Evolutionary conservation across 129 eudicot genomes (phyloP), one percentile per base, ranked within the genome.

Genomic region (Flaveria robusta): DNA sequence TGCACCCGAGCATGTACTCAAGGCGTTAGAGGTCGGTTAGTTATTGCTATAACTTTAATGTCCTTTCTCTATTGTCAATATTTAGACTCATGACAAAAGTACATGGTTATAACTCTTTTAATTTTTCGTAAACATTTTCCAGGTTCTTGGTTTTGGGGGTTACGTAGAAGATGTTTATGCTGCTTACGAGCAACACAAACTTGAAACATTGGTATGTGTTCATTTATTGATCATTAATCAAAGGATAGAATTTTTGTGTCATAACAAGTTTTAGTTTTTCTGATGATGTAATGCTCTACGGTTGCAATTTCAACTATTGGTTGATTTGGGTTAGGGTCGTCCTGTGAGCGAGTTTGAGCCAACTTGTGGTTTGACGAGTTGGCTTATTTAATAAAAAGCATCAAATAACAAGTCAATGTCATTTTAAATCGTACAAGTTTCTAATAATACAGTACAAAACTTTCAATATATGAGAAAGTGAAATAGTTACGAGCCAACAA

Each of bases 161-260:
- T 92, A 92, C 85, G 86, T 87, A 71, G 92, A 85, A 82, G 98
- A 93, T 10, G 98, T 93, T 60, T 90, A 85, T 81, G 84, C 96
- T 77, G 96, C 98, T 51, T 93, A 90, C n/a, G 96, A 90, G 80
- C 97, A 93, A 69, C 98, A 93, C 90, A 90, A 87, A 81, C 83
- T 77, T 10, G 98, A 93, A 85, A 87, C 96, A 3, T 37, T 85
- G 89, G 98, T 90, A 82, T 79, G 39, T 50, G 10, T 67, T 79
- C 4, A 52, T 81, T 49, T 19, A 7, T 77, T 26, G 4, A 1
- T 64, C 9, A 2, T 14, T 34, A 1, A 34, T 34, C 7, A 5
- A 34, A 4, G 0, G 9, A 66, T 66, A 9, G 10, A 41, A 4
- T 12, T 43, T 37, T 45, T 13, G 18, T 47, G 52, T 47, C 6